Evolutionary conservation across 768 basidiomycete species (phyloP).

Genomic region (Harrya chromipes): DNA sequence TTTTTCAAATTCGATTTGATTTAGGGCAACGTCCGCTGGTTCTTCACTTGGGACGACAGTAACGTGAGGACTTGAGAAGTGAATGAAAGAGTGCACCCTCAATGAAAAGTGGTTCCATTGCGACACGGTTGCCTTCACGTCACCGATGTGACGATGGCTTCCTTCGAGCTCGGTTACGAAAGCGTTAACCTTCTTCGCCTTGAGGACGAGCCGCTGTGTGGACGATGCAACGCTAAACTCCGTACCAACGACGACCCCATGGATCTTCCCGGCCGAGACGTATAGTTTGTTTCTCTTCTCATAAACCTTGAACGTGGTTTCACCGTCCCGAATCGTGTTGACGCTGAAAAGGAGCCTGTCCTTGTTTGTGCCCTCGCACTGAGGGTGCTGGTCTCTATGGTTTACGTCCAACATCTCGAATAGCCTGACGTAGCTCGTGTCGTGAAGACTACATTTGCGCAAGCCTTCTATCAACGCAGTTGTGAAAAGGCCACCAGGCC

Average conservation of each 20-base stretch:
- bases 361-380: slow-evolving; percentile 18
- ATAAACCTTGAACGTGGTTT: slow-evolving; percentile 17
- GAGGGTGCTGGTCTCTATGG: slow-evolving; percentile 10
- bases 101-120: slow-evolving; percentile 11
- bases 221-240: slow-evolving; percentile 9
- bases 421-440: slow-evolving; percentile 14
- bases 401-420: slow-evolving; percentile 13
- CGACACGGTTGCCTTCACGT: slow-evolving; percentile 9
- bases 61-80: neutral
- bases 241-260: slow-evolving; percentile 14
- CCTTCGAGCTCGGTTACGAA: slow-evolving; percentile 16
- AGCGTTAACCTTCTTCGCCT: slow-evolving; percentile 10
- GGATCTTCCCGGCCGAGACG: slow-evolving; percentile 18
- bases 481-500: slow-evolving; percentile 18
- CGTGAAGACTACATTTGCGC: slow-evolving; percentile 3
- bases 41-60: slow-evolving; percentile 7
- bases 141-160: neutral
- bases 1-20: neutral
- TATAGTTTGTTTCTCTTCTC: neutral
- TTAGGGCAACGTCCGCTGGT: slow-evolving; percentile 9
- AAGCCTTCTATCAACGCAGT: slow-evolving; percentile 15
- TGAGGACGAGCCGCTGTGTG: slow-evolving; percentile 4
- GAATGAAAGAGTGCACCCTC: slow-evolving; percentile 4
- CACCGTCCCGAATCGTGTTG: slow-evolving; percentile 9
- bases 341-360: slow-evolving; percentile 19